Conservation (phyloP, 192 early-diverging fungal genomes). For the Chytriomyces sp. region DNA sequence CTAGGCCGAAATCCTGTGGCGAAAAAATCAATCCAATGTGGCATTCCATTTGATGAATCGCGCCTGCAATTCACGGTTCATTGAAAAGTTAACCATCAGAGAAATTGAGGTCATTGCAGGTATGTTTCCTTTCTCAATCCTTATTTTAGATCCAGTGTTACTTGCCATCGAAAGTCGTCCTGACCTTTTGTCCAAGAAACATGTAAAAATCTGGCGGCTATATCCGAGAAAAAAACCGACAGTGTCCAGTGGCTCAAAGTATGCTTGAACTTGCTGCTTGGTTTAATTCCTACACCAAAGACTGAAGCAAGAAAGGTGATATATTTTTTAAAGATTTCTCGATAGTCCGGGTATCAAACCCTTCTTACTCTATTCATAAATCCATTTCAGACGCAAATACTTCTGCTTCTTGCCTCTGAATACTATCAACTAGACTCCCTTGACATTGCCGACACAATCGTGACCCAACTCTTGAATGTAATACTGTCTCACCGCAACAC, state of each 20-base stretch:
- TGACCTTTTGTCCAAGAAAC: neutral
- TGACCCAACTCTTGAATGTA: neutral
- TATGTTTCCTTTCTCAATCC: neutral
- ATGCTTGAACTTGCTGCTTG: neutral
- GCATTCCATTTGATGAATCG: conserved; percentile 29
- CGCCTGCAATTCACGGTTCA: conserved; percentile 1
- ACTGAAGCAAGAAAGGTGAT: conserved; percentile 2
- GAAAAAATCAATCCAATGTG: neutral
- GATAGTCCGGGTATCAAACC: neutral
- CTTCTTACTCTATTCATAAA: too few relatives aligned
- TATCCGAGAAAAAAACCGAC: neutral
- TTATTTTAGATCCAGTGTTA: neutral
- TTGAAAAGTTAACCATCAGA: conserved; percentile 17
- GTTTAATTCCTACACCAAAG: conserved; percentile 1
- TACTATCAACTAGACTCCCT: neutral
- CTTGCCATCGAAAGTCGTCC: neutral
- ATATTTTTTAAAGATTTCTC: too few relatives aligned
- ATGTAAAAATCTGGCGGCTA: conserved; percentile 17
- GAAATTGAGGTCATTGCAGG: conserved; percentile 27
- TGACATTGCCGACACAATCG: conserved; percentile 20
- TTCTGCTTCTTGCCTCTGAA: conserved; percentile 25
- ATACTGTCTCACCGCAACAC: neutral
- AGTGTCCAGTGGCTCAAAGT: conserved; percentile 35
- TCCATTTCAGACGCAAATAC: too few relatives aligned
- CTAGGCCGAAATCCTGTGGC: conserved; percentile 27